Base-by-base conservation (phyloP, 805 yeast species). In the Dipodascus albidus region DNA sequence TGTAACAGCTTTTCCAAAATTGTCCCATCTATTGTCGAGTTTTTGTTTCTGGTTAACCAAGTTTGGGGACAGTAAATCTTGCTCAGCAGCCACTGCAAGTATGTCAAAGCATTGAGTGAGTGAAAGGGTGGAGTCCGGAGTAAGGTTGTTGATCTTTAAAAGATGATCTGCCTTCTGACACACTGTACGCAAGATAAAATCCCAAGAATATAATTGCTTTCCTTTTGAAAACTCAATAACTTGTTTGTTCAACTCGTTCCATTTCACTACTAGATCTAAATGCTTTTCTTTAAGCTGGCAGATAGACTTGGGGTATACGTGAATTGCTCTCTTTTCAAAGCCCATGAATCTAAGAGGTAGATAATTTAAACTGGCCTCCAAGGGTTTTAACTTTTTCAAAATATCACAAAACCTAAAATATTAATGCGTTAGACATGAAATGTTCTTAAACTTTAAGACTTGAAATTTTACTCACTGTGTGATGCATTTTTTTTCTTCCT, bases 301-400 rank as follows among this genome's bases (percentile, higher is more conserved):
- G 2, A 60, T 50, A n/a, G 62, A 60, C 0, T 59, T 17, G 0
- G 64, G 64, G 44, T 59, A 62, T 14, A 54, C 14, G 2, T 47
- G 49, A 14, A 23, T 48, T 3, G 63, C 62, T 23, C 52, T 52
- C 19, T 44, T 41, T 3, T 50, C 53, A 44, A 59, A 62, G 47
- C 55, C 56, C 23, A 57, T 58, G 19, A 61, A 52, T n/a, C 64
- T 52, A 2, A 52, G 42, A 17, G 64, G 64, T 21, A 62, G 48
- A 38, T 58, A 58, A 20, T 54, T 55, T 27, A 62, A 48, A 24
- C 64, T 60, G 1, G 63, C 59, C 1, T 53, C 50, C 41, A 62
- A 47, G 1, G 65, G 64, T 47, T 52, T 54, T 50, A 62, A 20
- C 35, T 55, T 53, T 8, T 54, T 38, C 9, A 50, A 35, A 17